Conservation (phyloP, 1,284 basidiomycete genomes). For the Earliella scabrosa region DNA sequence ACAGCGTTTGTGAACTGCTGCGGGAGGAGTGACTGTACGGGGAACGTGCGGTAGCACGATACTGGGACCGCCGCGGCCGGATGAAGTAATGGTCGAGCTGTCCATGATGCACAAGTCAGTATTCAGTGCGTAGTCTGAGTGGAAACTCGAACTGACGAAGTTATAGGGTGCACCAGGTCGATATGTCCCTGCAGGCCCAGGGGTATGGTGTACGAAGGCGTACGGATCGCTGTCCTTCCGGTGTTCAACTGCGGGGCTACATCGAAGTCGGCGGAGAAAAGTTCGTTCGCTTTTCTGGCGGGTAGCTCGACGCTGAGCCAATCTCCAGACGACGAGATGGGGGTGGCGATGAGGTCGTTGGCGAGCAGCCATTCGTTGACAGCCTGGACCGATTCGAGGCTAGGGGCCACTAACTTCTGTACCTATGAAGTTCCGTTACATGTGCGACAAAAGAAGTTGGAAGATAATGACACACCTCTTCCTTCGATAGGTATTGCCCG, state of each 20-base stretch:
- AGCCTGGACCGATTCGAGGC: slow-evolving; percentile 36
- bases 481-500: slow-evolving; percentile 37
- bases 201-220: slow-evolving; percentile 48
- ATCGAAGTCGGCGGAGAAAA: slow-evolving; percentile 44
- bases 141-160: slow-evolving; percentile 26
- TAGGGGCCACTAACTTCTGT: slow-evolving; percentile 41
- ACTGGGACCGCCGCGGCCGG: too few species aligned
- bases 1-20: too few species aligned
- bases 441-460: too few species aligned
- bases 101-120: slow-evolving; percentile 14
- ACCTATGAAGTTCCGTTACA: slow-evolving; percentile 38
- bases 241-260: slow-evolving; percentile 40
- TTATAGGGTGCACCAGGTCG: slow-evolving; percentile 45
- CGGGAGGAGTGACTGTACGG: too few species aligned
- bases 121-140: not conserved
- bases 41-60: too few species aligned
- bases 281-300: slow-evolving; percentile 40
- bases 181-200: slow-evolving; percentile 39
- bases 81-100: too few species aligned
- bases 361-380: slow-evolving; percentile 43
- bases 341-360: slow-evolving; percentile 38
- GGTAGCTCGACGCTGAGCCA: slow-evolving; percentile 43
- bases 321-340: slow-evolving; percentile 41
- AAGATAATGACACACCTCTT: slow-evolving; percentile 34
- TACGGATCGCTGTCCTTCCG: slow-evolving; percentile 37